These are phyloP conservation scores for Nannochloropsis gaditana DNA, from an alignment of 108 stramenopile genomes.

Conservation along the genomic window DNA sequence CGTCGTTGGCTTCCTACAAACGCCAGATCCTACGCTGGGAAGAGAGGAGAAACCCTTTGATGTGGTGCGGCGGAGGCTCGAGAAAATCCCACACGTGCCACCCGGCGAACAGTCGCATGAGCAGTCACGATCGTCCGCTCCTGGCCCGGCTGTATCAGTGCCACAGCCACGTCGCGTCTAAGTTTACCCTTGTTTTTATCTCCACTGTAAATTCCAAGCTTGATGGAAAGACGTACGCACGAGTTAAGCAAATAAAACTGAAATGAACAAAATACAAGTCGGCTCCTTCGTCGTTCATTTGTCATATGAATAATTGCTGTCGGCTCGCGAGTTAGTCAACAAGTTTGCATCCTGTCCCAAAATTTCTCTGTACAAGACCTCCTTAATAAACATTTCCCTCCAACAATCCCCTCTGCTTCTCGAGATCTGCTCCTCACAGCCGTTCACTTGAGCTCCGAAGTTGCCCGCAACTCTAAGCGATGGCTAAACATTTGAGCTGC, in stretches of 20 bases:
- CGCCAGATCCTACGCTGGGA: background rate
- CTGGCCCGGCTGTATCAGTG: background rate
- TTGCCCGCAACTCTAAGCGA: background rate
- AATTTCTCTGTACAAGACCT: too few species aligned
- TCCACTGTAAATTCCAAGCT: background rate
- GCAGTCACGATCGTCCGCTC: background rate
- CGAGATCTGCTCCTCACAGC: background rate
- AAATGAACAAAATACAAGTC: too few species aligned
- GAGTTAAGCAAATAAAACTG: background rate
- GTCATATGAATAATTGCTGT: too few species aligned
- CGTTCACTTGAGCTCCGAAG: background rate
- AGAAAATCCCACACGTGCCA: background rate
- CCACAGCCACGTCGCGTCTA: background rate
- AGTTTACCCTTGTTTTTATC: background rate
- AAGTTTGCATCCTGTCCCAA: too few species aligned
- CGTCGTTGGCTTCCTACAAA: background rate
- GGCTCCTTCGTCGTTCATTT: too few species aligned
- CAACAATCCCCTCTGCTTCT: background rate
- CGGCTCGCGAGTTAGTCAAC: too few species aligned
- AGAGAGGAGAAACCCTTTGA: background rate
- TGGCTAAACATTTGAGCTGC: background rate
- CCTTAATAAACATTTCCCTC: background rate
- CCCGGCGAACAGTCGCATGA: background rate
- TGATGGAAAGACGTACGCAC: background rate
- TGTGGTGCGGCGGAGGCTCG: background rate